Percentiles rank a stretch among this genome's conserved stretches.
phyloP scores from a whole-genome alignment of 768 basidiomycete species.

The Tubosaeta sp. region DNA sequence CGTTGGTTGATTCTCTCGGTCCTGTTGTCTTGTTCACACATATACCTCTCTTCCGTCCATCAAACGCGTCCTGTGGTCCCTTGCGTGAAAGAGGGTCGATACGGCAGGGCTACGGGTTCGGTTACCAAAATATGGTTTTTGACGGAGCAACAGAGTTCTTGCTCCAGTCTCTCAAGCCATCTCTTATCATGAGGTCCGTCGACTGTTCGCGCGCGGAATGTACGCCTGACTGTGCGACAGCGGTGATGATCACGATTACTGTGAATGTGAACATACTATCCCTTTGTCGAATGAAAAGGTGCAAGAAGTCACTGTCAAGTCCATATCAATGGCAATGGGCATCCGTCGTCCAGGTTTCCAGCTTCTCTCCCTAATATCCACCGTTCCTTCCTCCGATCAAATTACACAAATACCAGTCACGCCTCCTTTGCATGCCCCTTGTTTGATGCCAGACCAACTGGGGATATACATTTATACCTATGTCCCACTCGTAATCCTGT shows the following conservation, averaged over 20 bases:
- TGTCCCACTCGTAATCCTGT: slow-evolving; percentile 60
- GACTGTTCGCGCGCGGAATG: background rate
- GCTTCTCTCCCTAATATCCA: slow-evolving; percentile 67
- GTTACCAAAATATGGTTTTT: slow-evolving; percentile 83
- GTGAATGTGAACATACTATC: slow-evolving; percentile 61
- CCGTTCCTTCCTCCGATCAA: slow-evolving; percentile 23
- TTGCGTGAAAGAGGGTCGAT: slow-evolving; percentile 73
- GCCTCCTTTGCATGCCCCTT: slow-evolving; percentile 54
- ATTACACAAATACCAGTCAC: slow-evolving; percentile 29
- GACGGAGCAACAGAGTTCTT: slow-evolving; percentile 62
- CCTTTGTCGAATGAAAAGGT: slow-evolving; percentile 27
- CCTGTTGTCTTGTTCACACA: slow-evolving; percentile 79
- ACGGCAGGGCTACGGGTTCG: slow-evolving; percentile 66
- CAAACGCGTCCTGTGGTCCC: slow-evolving; percentile 68
- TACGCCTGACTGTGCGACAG: slow-evolving; percentile 34
- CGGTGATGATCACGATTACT: slow-evolving; percentile 96
- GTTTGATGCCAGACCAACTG: slow-evolving; percentile 81
- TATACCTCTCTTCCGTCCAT: slow-evolving; percentile 80
- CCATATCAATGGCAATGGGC: slow-evolving; percentile 87
- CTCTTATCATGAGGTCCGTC: slow-evolving; percentile 68
- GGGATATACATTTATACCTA: slow-evolving; percentile 74
- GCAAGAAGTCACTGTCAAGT: slow-evolving; percentile 83
- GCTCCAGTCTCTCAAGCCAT: slow-evolving; percentile 59
- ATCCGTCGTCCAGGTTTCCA: slow-evolving; percentile 85
- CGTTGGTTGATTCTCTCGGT: slow-evolving; percentile 23